These are phyloP conservation scores for Basipetospora chlamydospora DNA, from an alignment of 2,329 filamentous ascomycete species.

Conservation along the genomic window DNA sequence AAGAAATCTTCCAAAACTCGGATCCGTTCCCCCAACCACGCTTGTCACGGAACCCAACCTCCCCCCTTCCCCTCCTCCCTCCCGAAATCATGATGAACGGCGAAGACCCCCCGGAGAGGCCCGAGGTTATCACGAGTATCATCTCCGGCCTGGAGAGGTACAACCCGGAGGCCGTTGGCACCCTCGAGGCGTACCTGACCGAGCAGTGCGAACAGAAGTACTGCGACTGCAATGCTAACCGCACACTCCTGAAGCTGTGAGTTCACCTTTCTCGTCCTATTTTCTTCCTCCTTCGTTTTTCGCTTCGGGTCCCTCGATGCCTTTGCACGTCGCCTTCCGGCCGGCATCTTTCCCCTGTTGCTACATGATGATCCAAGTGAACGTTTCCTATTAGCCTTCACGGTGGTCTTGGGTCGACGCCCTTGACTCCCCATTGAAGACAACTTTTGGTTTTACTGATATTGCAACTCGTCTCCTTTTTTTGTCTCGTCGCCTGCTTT, in stretches of 20 bases:
- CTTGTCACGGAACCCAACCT: conserved; percentile 1
- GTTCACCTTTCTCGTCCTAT: conserved; percentile 23
- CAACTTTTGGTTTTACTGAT: too few species aligned
- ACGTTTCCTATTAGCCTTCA: conserved; percentile 98
- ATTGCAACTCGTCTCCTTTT: too few species aligned
- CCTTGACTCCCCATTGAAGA: not conserved
- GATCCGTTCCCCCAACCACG: not conserved
- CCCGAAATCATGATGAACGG: conserved; percentile 37
- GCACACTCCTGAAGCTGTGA: conserved; percentile 94
- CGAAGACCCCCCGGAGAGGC: conserved; percentile 84
- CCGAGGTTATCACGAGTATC: conserved; percentile 81
- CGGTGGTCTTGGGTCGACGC: not conserved
- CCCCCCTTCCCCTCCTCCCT: too few species aligned
- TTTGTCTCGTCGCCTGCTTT: too few species aligned
- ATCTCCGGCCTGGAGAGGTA: conserved; percentile 96
- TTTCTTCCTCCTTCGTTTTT: conserved; percentile 3
- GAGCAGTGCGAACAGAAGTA: conserved; percentile 92
- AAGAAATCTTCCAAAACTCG: conserved; percentile 14
- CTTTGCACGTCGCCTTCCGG: too few species aligned
- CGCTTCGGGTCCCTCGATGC: too few species aligned
- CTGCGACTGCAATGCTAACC: conserved; percentile 92
- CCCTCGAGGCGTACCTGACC: conserved; percentile 87
- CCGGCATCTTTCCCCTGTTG: too few species aligned
- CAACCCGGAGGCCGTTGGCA: conserved; percentile 88
- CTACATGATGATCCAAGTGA: conserved; percentile 31